Evolutionary conservation across 169 alveolate genomes (phyloP), one percentile per base, ranked within the genome.

Genomic region (Cystoisospora suis): DNA sequence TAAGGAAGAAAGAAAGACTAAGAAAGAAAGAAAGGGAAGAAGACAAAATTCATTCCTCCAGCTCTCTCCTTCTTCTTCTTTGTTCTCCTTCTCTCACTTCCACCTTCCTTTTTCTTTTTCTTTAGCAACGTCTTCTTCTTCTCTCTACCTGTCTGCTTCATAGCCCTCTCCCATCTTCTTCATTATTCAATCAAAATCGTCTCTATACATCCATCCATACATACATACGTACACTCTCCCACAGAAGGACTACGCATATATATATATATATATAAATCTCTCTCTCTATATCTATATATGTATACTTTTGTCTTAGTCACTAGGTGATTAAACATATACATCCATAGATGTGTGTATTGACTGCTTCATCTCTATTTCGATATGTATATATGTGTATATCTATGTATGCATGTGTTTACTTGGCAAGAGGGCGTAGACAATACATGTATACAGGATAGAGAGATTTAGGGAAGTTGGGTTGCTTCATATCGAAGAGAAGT

Each of bases 361-460:
- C 20, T 20, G 9, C 65, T 15, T 20, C 20, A 20, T 53, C 65
- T 53, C 65, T 53, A 9, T 53, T 9, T 53, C 65, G 7, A 59
- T 36, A 59, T 59, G 36, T 6, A 20, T 59, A 59, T 59, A 5
- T 59, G 36, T 65, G 6, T 65, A 27, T 65, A 4, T 65, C 36
- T 65, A 12, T 65, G 42, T 65, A 36, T 27, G 44, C n/a, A 5
- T n/a, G 34, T 4, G 12, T n/a, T 9, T 27, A 12, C n/a, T 12
- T n/a, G 15, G 36, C 58, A 56, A 72, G 34, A 5, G 83, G 53
- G 1, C 83, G 6, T 29, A 72, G 83, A 40, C 83, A 72, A 34
- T 80, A 80, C 88, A 80, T 80, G 88, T 53, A n/a, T 3, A 80
- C 69, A 9, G 88, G 88, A 34, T 29, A 80, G 46, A 80, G 46